Percentiles rank a stretch among this genome's conserved stretches.
Conservation (phyloP, 2,329 filamentous ascomycete genomes). For the Aspergillus japonicus region DNA sequence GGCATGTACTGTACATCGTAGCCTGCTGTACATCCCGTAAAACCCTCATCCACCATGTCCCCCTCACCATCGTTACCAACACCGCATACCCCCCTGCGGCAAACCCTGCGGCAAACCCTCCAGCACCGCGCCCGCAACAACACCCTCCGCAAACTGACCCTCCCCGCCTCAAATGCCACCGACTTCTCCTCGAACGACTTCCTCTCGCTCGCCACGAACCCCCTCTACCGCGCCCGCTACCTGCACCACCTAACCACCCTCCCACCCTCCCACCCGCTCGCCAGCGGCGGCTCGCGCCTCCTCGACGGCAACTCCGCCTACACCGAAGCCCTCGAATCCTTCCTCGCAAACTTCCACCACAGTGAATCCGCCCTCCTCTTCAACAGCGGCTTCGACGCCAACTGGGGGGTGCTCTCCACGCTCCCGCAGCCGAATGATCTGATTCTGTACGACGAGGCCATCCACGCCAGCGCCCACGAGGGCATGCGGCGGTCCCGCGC, state of each 20-base stretch:
- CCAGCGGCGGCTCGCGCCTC: constrained; percentile 61
- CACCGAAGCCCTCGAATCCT: constrained; percentile 60
- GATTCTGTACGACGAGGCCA: constrained; percentile 70
- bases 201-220: constrained; percentile 55
- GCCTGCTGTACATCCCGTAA: too few species aligned
- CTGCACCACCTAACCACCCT: constrained; percentile 47
- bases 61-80: background rate
- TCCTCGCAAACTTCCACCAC: constrained; percentile 59
- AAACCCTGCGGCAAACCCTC: constrained; percentile 33
- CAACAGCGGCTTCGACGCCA: constrained; percentile 67
- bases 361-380: constrained; percentile 59
- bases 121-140: constrained; percentile 44
- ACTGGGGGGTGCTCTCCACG: constrained; percentile 61
- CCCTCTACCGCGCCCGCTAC: constrained; percentile 49
- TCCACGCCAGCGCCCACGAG: constrained; percentile 77
- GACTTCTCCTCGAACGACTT: constrained; percentile 70
- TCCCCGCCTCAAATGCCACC: constrained; percentile 39
- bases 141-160: constrained; percentile 50
- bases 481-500: constrained; percentile 69
- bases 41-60: background rate
- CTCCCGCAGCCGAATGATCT: constrained; percentile 61
- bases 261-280: constrained; percentile 44
- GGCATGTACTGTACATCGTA: too few species aligned
- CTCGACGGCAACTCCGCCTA: constrained; percentile 65
- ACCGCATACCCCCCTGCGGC: constrained; percentile 18